Conservation (phyloP, 129 eudicot genomes). For the Smallanthus sonchifolius region DNA sequence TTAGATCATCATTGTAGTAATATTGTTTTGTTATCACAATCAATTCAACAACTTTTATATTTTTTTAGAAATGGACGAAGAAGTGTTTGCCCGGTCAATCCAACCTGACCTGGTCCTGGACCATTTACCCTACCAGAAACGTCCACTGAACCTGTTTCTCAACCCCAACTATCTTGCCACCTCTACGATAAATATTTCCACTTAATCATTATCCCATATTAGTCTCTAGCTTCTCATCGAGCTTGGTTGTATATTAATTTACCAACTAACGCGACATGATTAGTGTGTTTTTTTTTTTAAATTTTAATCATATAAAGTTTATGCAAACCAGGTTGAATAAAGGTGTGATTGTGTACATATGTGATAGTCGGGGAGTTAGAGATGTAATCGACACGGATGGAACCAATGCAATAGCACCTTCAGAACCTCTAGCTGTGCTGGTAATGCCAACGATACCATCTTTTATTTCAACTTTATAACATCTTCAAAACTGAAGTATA, state of each 20-base stretch:
- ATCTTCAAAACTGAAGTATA: not conserved
- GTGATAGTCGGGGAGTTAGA: conserved; percentile 94
- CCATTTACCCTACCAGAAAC: not conserved
- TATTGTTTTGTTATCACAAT: not conserved
- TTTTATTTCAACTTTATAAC: not conserved
- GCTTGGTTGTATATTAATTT: not conserved
- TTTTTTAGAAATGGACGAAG: not conserved
- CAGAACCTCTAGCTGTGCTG: conserved; percentile 92
- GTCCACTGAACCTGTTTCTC: not conserved
- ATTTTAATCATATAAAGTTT: conserved; percentile 2
- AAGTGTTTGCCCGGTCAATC: not conserved
- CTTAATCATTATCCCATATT: not conserved
- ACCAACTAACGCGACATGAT: not conserved
- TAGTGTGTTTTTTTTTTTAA: not conserved
- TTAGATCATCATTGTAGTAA: not conserved
- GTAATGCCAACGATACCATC: conserved; percentile 40
- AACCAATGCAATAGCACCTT: conserved; percentile 73
- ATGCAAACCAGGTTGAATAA: conserved; percentile 72
- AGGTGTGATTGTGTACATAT: conserved; percentile 94
- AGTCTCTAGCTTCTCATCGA: not conserved
- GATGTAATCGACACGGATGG: conserved; percentile 97
- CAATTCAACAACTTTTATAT: not conserved
- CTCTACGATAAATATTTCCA: not conserved
- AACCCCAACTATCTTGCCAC: not conserved
- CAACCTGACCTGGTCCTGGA: not conserved